Percentiles rank a stretch among this genome's conserved stretches.
Evolutionary conservation across 257 asterid species (phyloP).

Genomic region (Penstemon eatonii): DNA sequence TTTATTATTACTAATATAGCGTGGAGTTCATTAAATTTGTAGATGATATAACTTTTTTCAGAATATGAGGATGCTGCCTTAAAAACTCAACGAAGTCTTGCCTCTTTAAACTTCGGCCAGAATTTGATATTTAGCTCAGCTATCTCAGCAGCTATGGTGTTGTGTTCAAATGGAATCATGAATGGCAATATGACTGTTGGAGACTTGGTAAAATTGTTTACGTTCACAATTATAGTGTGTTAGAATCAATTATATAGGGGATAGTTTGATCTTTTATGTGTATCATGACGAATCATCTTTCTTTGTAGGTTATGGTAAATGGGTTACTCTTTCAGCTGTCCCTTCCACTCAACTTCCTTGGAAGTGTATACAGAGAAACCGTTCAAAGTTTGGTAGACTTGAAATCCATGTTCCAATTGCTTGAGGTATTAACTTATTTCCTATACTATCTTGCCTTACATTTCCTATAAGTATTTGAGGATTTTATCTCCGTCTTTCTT

Average conservation of each 20-base stretch:
- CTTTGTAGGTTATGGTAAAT: conserved; percentile 85
- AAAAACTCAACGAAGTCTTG: conserved; percentile 90
- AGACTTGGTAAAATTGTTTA: conserved; percentile 68
- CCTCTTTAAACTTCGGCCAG: conserved; percentile 89
- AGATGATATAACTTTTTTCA: conserved; percentile 42
- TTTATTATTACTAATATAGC: not conserved
- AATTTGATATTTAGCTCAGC: conserved; percentile 83
- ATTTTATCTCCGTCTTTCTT: conserved; percentile 14
- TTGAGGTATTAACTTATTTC: conserved; percentile 63
- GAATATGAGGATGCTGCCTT: conserved; percentile 96
- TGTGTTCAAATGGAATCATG: conserved; percentile 89
- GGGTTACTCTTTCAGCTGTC: conserved; percentile 97
- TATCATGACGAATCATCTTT: conserved; percentile 27
- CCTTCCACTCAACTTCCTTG: conserved; percentile 95
- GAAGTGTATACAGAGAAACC: conserved; percentile 95
- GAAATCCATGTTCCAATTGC: conserved; percentile 97
- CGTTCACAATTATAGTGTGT: conserved; percentile 18
- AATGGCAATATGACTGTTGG: conserved; percentile 88
- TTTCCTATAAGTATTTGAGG: not conserved
- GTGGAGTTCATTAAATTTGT: conserved; percentile 16
- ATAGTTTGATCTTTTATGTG: conserved; percentile 11
- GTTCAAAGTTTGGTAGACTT: conserved; percentile 86
- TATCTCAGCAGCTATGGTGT: conserved; percentile 87
- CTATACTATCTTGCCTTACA: conserved; percentile 15
- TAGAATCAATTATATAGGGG: conserved; percentile 15